A percentile compares a stretch with the other conserved stretches of the same genome.
These are phyloP conservation scores for Neofusicoccum parvum DNA, from an alignment of 2,329 filamentous ascomycete species.

Conservation along the genomic window DNA sequence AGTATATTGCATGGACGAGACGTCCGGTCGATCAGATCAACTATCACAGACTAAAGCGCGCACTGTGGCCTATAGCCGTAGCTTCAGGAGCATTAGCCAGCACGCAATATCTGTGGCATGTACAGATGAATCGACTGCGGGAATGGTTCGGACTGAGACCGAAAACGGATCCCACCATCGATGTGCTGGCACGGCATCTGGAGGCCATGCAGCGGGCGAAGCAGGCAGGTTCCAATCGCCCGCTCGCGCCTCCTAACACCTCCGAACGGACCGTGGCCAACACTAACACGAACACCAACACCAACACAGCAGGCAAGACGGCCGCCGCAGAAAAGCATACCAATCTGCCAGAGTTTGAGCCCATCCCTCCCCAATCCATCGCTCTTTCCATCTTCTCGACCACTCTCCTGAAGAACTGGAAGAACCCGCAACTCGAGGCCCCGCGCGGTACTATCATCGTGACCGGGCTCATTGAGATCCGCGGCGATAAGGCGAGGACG, in stretches of 20 bases:
- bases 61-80: conserved; percentile 42
- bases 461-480: conserved; percentile 48
- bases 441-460: conserved; percentile 51
- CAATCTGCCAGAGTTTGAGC: conserved; percentile 15
- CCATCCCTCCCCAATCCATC: conserved; percentile 17
- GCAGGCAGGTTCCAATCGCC: conserved; percentile 6
- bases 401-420: conserved; percentile 24
- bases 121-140: conserved; percentile 40
- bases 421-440: conserved; percentile 35
- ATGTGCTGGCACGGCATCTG: conserved; percentile 5
- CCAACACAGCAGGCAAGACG: conserved; percentile 1
- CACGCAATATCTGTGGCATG: conserved; percentile 35
- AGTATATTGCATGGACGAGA: conserved; percentile 40
- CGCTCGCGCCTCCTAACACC: conserved; percentile 4
- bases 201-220: conserved; percentile 19
- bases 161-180: conserved; percentile 20
- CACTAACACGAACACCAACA: neutral
- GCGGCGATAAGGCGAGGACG: conserved; percentile 44
- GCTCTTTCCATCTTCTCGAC: conserved; percentile 19
- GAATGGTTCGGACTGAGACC: conserved; percentile 39
- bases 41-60: conserved; percentile 41
- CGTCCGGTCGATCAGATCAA: conserved; percentile 34
- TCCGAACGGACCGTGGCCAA: conserved; percentile 3
- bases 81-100: conserved; percentile 38
- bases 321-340: conserved; percentile 18